These are phyloP conservation scores for Cairneyella variabilis DNA, from an alignment of 495 filamentous ascomycete species.

Conservation along the genomic window DNA sequence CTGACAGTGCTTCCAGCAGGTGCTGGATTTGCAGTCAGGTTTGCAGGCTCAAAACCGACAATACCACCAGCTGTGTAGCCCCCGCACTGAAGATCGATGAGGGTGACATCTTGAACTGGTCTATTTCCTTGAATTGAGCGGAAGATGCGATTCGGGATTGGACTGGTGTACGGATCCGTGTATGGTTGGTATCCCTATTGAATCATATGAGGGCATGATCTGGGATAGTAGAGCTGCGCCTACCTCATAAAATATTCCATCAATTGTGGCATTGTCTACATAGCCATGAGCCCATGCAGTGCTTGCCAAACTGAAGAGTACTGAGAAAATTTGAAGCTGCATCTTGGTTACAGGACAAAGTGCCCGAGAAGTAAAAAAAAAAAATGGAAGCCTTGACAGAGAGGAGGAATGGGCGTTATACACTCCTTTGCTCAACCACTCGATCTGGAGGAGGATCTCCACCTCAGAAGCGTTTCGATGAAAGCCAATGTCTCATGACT, in stretches of 20 bases:
- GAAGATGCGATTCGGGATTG: conserved; percentile 39
- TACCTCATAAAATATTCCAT: conserved; percentile 34
- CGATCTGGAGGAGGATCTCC: too few species aligned
- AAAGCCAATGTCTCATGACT: too few species aligned
- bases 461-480: too few species aligned
- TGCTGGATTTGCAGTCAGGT: conserved; percentile 44
- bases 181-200: conserved; percentile 34
- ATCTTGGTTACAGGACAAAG: too few species aligned
- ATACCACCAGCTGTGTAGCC: conserved; percentile 33
- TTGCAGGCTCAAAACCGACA: conserved; percentile 45
- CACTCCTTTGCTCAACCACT: too few species aligned
- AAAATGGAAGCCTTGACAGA: too few species aligned
- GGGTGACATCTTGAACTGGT: conserved; percentile 43
- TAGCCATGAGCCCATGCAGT: conserved; percentile 60
- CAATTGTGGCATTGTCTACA: conserved; percentile 47
- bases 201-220: neutral
- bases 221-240: conserved; percentile 21
- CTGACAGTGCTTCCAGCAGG: conserved; percentile 52
- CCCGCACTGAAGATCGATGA: conserved; percentile 44
- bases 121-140: conserved; percentile 47
- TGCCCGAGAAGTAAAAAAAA: too few species aligned
- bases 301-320: conserved; percentile 43
- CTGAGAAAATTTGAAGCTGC: conserved; percentile 26
- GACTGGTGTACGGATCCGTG: conserved; percentile 43
- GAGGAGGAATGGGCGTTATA: too few species aligned